phyloP scores from a whole-genome alignment of 768 basidiomycete species.

The Collybia mongolica region DNA sequence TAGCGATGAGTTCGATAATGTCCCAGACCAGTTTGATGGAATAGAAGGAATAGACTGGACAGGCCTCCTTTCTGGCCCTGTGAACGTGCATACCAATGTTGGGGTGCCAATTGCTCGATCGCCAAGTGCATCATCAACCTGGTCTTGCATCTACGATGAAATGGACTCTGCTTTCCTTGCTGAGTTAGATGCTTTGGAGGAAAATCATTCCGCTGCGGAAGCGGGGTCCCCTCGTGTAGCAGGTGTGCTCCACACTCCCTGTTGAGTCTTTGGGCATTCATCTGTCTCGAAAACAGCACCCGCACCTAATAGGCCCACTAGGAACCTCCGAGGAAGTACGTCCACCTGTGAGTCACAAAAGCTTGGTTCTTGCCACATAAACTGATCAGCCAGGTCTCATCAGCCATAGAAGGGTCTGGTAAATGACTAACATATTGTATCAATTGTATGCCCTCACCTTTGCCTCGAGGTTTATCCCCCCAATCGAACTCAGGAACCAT shows the following conservation, averaged over 20 bases:
- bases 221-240: neutral
- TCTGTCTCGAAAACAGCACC: too few relatives aligned
- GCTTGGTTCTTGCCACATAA: neutral
- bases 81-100: neutral
- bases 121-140: slow-evolving; percentile 14
- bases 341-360: slow-evolving; percentile 1
- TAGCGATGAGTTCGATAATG: slow-evolving; percentile 51
- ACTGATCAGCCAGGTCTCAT: neutral
- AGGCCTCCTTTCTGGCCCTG: slow-evolving; percentile 25
- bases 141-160: slow-evolving; percentile 27
- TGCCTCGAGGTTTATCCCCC: slow-evolving; percentile 10
- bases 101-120: slow-evolving; percentile 8
- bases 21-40: slow-evolving; percentile 54
- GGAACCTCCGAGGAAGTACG: too few relatives aligned
- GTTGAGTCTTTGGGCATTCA: too few relatives aligned
- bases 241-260: slow-evolving; percentile 5
- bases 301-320: too few relatives aligned
- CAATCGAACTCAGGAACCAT: slow-evolving; percentile 2
- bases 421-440: neutral
- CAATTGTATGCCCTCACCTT: slow-evolving; percentile 10
- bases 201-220: slow-evolving; percentile 18
- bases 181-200: slow-evolving; percentile 48
- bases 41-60: slow-evolving; percentile 51
- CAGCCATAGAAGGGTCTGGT: neutral
- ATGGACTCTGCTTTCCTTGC: slow-evolving; percentile 36